These are phyloP conservation scores for Euphorbia schlechtendalii DNA, from an alignment of 441 rosid genomes.

Conservation along the genomic window DNA sequence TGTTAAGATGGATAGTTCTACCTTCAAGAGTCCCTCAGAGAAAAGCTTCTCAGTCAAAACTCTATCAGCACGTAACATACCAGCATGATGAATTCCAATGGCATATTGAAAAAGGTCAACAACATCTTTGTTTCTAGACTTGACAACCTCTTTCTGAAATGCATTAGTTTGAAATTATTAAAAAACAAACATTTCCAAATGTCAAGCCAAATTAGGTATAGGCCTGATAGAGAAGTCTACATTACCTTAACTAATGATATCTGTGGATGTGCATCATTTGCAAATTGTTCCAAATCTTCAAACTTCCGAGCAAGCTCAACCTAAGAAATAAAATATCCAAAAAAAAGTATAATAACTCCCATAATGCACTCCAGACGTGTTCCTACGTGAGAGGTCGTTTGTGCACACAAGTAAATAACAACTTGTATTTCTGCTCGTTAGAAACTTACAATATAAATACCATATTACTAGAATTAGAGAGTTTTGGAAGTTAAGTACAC, in stretches of 20 bases:
- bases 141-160: conserved; percentile 76
- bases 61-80: conserved; percentile 94
- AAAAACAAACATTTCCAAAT: conserved; percentile 13
- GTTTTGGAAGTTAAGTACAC: too few relatives aligned
- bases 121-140: conserved; percentile 96
- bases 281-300: conserved; percentile 60
- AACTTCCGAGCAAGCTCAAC: conserved; percentile 72
- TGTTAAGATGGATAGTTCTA: conserved; percentile 25
- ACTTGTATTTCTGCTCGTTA: background rate
- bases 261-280: conserved; percentile 69
- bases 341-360: conserved; percentile 11
- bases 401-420: background rate
- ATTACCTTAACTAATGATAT: conserved; percentile 60
- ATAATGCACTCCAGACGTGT: background rate
- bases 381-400: background rate
- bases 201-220: background rate
- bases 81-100: conserved; percentile 96
- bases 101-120: conserved; percentile 72
- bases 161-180: conserved; percentile 19
- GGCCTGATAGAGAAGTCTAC: background rate
- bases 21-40: conserved; percentile 92
- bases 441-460: background rate
- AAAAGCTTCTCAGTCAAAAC: conserved; percentile 92
- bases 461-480: background rate
- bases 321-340: conserved; percentile 27